Conservation (phyloP, 2,329 filamentous ascomycete genomes). For the Didymella arachidicola region DNA sequence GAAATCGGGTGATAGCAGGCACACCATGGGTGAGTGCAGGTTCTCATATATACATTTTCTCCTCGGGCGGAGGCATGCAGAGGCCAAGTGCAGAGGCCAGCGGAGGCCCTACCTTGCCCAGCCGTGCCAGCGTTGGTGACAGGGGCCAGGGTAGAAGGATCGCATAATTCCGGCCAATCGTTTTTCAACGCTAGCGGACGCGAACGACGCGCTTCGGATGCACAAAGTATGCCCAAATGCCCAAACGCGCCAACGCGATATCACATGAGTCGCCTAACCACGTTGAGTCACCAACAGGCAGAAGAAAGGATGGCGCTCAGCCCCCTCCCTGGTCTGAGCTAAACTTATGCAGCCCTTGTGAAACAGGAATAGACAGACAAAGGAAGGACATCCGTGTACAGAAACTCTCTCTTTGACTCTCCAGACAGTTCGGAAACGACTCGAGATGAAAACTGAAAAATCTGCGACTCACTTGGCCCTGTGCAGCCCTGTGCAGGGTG, state of each 20-base stretch:
- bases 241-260: conserved; percentile 46
- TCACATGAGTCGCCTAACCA: conserved; percentile 45
- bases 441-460: conserved; percentile 15
- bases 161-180: conserved; percentile 47
- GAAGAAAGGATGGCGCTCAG: conserved; percentile 25
- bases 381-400: conserved; percentile 28
- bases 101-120: conserved; percentile 21
- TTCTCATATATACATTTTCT: conserved; percentile 46
- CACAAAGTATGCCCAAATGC: conserved; percentile 30
- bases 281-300: conserved; percentile 39
- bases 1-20: conserved; percentile 40
- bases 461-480: conserved; percentile 18
- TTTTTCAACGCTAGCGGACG: conserved; percentile 7
- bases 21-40: conserved; percentile 34
- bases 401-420: conserved; percentile 5
- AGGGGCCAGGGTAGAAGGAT: conserved; percentile 37
- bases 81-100: conserved; percentile 18
- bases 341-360: conserved; percentile 42
- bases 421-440: conserved; percentile 20
- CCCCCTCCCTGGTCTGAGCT: conserved; percentile 32
- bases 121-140: conserved; percentile 43
- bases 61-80: conserved; percentile 26
- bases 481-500: conserved; percentile 20
- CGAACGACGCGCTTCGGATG: conserved; percentile 15
- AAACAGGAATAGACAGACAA: conserved; percentile 38